Conservation (phyloP, 192 early-diverging fungal species). For the Linnemannia elongata region DNA sequence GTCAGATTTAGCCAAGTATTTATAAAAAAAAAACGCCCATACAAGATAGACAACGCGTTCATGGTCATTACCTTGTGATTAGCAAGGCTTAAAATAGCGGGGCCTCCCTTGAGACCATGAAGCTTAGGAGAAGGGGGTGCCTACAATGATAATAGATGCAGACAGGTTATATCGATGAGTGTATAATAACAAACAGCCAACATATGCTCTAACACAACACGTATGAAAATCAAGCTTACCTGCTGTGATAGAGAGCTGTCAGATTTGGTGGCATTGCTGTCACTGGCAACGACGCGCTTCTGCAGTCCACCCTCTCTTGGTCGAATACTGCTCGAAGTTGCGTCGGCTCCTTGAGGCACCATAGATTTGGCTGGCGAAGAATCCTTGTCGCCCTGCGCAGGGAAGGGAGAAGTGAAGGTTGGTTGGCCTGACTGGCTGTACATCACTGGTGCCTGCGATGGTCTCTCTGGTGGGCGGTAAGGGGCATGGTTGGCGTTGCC, state of each 20-base stretch:
- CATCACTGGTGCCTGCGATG: slow-evolving; percentile 55
- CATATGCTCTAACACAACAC: neutral
- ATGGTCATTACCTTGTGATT: slow-evolving; percentile 21
- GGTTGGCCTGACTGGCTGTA: slow-evolving; percentile 50
- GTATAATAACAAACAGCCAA: neutral
- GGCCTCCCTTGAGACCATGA: slow-evolving; percentile 47
- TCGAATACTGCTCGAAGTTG: slow-evolving; percentile 42
- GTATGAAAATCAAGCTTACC: slow-evolving; percentile 5
- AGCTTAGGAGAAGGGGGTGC: slow-evolving; percentile 47
- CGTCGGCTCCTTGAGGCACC: slow-evolving; percentile 27
- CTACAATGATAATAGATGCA: neutral
- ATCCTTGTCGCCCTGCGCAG: slow-evolving; percentile 12
- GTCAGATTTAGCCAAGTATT: neutral
- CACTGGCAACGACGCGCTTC: slow-evolving; percentile 30
- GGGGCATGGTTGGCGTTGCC: slow-evolving; percentile 35
- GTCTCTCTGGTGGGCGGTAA: slow-evolving; percentile 51
- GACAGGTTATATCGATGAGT: neutral
- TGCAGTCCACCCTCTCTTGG: slow-evolving; percentile 40
- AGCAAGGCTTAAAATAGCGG: slow-evolving; percentile 44
- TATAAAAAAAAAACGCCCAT: neutral
- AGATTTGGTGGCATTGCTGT: slow-evolving; percentile 25
- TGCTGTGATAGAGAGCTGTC: neutral
- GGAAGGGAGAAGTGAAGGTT: slow-evolving; percentile 40
- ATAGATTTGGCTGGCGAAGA: slow-evolving; percentile 16
- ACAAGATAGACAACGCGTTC: neutral